Base-by-base conservation (phyloP, 345 rosid species). In the Capsella bursapastoris region DNA sequence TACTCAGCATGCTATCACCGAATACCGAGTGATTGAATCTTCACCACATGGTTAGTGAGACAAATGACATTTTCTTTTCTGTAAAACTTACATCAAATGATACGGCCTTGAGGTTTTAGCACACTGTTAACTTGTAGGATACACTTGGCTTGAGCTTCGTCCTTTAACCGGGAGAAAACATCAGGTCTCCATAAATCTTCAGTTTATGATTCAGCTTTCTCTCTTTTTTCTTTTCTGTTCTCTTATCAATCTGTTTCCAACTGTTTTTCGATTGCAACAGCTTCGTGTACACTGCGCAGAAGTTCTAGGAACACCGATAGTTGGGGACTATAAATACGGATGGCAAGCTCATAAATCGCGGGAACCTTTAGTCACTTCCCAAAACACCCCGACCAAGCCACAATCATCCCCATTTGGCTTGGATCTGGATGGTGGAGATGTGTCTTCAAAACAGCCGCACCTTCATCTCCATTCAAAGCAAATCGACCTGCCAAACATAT, bases 161-260 rank as follows among this genome's bases (percentile, higher is more conserved):
- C 99, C 99, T 18, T 86, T 90, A 77, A 92, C 99, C 53, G 97
- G 97, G 27, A 85, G 99, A 83, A 95, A 95, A 76, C 99, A 95
- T 83, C 97, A 90, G 96, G 98, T 88, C 80, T 53, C 70, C 50
- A 58, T 18, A 49, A 13, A 29, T 70, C 32, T 41, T 48, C 67
- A 58, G 14, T 57, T 57, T 18, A 34, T 44, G 16, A 28, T 49
- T 64, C 51, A 40, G 65, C 43, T 60, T 38, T 51, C 50, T 0
- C 74, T 37, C 70, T 59, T 8, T 16, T 62, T 35, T 22, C 2
- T 4, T 16, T 68, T 45, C 48, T 52, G 22, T 31, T 60, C 18
- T 9, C 25, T 31, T 41, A 43, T 22, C 40, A 27, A 35, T 55
- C 12, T 57, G 45, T 61, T 35, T 51, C 16, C 35, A 44, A 66